These are phyloP conservation scores for Ochromonas danica DNA, from an alignment of 108 stramenopile species.

Conservation along the genomic window DNA sequence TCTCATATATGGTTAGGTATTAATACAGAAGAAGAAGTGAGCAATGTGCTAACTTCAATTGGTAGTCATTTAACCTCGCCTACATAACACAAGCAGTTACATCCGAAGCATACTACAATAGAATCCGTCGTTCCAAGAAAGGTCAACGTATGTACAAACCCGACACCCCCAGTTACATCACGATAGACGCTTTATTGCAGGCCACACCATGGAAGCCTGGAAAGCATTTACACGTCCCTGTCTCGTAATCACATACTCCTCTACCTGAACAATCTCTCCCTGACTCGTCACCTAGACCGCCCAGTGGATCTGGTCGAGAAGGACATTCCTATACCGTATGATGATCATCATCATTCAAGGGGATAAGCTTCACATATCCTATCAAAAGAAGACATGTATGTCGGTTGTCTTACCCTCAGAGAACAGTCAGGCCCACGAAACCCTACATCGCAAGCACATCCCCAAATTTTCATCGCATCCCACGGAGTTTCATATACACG, in stretches of 20 bases:
- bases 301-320: slow-evolving; percentile 65
- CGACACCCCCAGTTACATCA: too few relatives aligned
- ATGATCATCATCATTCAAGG: too few relatives aligned
- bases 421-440: slow-evolving; percentile 80
- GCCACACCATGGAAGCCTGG: slow-evolving; percentile 63
- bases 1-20: too few relatives aligned
- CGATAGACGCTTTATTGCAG: not conserved
- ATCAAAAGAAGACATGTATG: slow-evolving; percentile 6
- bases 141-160: too few relatives aligned
- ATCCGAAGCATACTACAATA: too few relatives aligned
- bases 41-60: too few relatives aligned
- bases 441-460: slow-evolving; percentile 77
- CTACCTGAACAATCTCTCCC: slow-evolving; percentile 80
- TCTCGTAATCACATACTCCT: slow-evolving; percentile 67
- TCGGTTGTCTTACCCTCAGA: slow-evolving; percentile 17
- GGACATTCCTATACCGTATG: slow-evolving; percentile 70
- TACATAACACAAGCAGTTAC: too few relatives aligned
- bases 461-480: slow-evolving; percentile 74
- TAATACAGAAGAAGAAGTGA: too few relatives aligned
- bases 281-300: slow-evolving; percentile 59
- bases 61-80: too few relatives aligned
- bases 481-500: slow-evolving; percentile 60
- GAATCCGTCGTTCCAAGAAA: too few relatives aligned
- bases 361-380: not conserved
- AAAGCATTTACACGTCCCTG: slow-evolving; percentile 73